phyloP scores from a whole-genome alignment of 352 stramenopile species.

The Pythium sp. region DNA sequence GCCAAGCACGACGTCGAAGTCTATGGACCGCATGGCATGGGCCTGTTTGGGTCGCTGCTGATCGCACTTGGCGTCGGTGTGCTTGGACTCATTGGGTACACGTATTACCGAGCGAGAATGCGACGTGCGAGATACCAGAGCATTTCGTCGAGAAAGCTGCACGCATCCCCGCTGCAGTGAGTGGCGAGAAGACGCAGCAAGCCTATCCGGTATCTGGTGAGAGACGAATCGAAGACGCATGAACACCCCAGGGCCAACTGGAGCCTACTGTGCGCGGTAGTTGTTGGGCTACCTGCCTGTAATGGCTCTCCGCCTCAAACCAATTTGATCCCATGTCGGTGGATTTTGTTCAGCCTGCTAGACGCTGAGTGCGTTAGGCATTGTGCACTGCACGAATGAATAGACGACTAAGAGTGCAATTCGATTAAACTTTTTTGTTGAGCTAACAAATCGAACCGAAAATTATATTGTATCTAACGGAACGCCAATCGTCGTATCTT shows the following conservation, averaged over 20 bases:
- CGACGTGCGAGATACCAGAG: conserved; percentile 26
- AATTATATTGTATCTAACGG: not conserved
- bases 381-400: no score
- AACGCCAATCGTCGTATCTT: not conserved
- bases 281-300: no score
- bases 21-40: conserved; percentile 19
- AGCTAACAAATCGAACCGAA: not conserved
- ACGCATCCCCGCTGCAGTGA: not conserved
- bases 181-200: not conserved
- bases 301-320: no score
- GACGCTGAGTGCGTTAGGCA: no score
- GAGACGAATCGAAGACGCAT: no score
- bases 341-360: no score
- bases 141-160: conserved; percentile 2
- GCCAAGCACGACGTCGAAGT: conserved; percentile 16
- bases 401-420: not conserved
- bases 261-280: no score
- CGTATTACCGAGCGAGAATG: conserved; percentile 13
- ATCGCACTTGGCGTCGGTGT: conserved; percentile 7
- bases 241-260: no score
- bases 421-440: not conserved
- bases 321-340: no score
- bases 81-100: conserved; percentile 19
- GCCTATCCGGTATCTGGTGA: not conserved
- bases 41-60: conserved; percentile 19